Evolutionary conservation across 139 green algal genomes (phyloP).

Genomic region (Pseudopediastrum boryanum): DNA sequence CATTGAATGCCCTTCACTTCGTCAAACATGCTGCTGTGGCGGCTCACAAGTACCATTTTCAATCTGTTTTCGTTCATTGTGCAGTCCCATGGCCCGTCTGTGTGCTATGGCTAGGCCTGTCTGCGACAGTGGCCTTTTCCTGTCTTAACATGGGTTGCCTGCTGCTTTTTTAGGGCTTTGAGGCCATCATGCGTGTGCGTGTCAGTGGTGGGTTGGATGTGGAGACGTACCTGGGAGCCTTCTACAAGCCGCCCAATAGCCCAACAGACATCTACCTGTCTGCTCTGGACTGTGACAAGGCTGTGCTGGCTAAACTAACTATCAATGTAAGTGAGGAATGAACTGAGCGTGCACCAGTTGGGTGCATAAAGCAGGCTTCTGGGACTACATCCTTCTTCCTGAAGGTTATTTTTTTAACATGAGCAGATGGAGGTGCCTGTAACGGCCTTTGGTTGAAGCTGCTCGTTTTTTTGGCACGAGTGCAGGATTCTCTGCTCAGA

Average conservation of each 20-base stretch:
- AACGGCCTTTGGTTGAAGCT: too few species aligned
- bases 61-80: background rate
- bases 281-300: slow-evolving; percentile 83
- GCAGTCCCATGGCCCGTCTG: background rate
- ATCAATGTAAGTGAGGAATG: slow-evolving; percentile 50
- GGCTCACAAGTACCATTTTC: background rate
- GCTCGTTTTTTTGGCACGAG: too few species aligned
- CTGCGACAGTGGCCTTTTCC: background rate
- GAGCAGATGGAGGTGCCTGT: too few species aligned
- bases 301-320: slow-evolving; percentile 60
- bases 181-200: slow-evolving; percentile 87
- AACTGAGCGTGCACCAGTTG: too few species aligned
- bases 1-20: background rate
- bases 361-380: too few species aligned
- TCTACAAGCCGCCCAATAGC: slow-evolving; percentile 50
- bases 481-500: too few species aligned
- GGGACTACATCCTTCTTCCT: too few species aligned
- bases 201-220: slow-evolving; percentile 74
- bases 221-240: slow-evolving; percentile 65
- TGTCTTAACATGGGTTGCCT: background rate
- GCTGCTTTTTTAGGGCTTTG: slow-evolving; percentile 65
- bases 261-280: slow-evolving; percentile 83
- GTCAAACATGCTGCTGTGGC: background rate
- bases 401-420: too few species aligned
- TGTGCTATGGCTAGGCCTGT: background rate